Conservation (phyloP, 768 basidiomycete species). For the Daedalea quercina region DNA sequence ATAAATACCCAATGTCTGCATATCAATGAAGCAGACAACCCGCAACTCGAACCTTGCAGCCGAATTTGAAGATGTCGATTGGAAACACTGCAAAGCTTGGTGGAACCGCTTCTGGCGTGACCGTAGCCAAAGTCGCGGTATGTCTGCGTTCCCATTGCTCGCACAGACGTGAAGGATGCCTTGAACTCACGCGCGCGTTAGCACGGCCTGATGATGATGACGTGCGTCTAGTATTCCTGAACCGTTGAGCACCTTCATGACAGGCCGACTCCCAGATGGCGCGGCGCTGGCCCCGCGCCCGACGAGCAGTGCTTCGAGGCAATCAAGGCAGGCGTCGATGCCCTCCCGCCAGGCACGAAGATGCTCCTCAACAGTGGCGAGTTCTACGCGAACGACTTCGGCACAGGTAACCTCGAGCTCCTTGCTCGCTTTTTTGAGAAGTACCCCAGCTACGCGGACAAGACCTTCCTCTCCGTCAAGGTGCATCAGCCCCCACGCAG, state of each 20-base stretch:
- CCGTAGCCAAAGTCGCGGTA: constrained; percentile 34
- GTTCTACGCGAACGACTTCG: constrained; percentile 45
- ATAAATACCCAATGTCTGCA: no score
- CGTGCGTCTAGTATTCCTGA: constrained; percentile 15
- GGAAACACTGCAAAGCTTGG: background rate
- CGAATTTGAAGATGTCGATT: constrained; percentile 13
- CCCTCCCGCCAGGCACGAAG: no score
- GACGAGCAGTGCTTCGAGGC: constrained; percentile 56
- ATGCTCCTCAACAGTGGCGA: constrained; percentile 44
- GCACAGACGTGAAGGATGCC: background rate
- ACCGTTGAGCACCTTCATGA: background rate
- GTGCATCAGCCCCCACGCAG: constrained; percentile 17
- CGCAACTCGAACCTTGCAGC: no score
- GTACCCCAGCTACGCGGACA: constrained; percentile 35
- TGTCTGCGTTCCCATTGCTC: constrained; percentile 12
- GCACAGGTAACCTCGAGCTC: constrained; percentile 39
- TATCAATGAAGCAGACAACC: no score
- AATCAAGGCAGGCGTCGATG: constrained; percentile 45
- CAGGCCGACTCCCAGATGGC: background rate
- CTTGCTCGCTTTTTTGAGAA: constrained; percentile 42
- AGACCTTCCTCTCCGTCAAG: constrained; percentile 41
- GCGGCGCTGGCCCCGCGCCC: constrained; percentile 17
- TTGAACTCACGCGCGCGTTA: background rate
- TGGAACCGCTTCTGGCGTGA: constrained; percentile 28
- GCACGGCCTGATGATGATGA: constrained; percentile 54